These are phyloP conservation scores for Aureobasidium subglaciale DNA, from an alignment of 2,329 filamentous ascomycete species.

Conservation along the genomic window DNA sequence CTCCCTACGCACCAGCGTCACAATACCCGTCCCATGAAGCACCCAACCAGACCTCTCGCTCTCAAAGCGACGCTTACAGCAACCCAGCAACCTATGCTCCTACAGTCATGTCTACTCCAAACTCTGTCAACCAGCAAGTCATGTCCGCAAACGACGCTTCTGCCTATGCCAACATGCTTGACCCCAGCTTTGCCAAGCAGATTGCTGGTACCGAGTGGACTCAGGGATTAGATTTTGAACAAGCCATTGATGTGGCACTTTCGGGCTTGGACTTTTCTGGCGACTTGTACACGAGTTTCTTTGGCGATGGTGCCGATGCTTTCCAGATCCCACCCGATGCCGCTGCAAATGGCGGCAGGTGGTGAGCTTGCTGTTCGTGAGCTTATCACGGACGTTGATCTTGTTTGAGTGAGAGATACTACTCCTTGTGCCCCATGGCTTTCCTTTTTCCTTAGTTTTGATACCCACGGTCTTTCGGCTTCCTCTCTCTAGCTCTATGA, in stretches of 20 bases:
- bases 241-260: conserved; percentile 17
- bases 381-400: neutral
- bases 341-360: conserved; percentile 4
- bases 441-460: neutral
- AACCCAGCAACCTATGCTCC: neutral
- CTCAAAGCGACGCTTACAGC: conserved; percentile 4
- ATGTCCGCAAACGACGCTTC: neutral
- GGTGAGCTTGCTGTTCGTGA: neutral
- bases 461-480: neutral
- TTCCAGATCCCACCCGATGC: conserved; percentile 16
- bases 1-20: conserved; percentile 10
- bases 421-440: neutral
- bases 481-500: neutral
- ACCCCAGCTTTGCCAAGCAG: conserved; percentile 10
- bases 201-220: conserved; percentile 15
- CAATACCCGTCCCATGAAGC: neutral
- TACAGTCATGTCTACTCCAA: conserved; percentile 10
- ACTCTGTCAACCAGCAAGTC: neutral
- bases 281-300: conserved; percentile 18
- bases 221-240: conserved; percentile 18
- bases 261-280: conserved; percentile 16
- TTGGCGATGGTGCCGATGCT: conserved; percentile 17
- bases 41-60: neutral
- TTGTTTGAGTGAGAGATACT: neutral
- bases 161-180: conserved; percentile 9